Percentiles rank a stretch among this genome's conserved stretches.
Evolutionary conservation across 2,329 filamentous ascomycete species (phyloP).

Genomic region (Cyanodermella asteris): DNA sequence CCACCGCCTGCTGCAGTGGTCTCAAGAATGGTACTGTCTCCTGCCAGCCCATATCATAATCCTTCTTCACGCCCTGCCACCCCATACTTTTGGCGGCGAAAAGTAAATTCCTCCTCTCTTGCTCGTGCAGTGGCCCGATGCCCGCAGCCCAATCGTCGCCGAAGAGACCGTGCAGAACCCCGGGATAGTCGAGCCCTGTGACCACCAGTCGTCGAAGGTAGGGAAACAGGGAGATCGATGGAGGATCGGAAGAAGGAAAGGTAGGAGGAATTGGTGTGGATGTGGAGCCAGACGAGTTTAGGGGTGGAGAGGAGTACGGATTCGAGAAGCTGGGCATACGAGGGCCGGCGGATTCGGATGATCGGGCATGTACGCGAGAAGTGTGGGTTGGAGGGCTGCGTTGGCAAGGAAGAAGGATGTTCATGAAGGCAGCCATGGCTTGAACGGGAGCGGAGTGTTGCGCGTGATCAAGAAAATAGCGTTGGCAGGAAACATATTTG

Average conservation of each 20-base stretch:
- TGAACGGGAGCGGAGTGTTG: slow-evolving; percentile 69
- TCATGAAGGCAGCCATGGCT: slow-evolving; percentile 72
- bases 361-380: slow-evolving; percentile 11
- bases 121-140: slow-evolving; percentile 63
- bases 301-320: slow-evolving; percentile 24
- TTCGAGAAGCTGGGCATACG: slow-evolving; percentile 9
- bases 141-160: slow-evolving; percentile 78
- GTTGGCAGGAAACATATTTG: slow-evolving; percentile 70
- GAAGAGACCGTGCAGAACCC: slow-evolving; percentile 85
- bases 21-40: slow-evolving; percentile 75
- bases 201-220: slow-evolving; percentile 80
- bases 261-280: slow-evolving; percentile 13
- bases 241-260: slow-evolving; percentile 2
- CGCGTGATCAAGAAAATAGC: slow-evolving; percentile 78
- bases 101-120: slow-evolving; percentile 80
- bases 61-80: slow-evolving; percentile 72
- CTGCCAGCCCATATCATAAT: slow-evolving; percentile 69
- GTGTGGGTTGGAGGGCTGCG: slow-evolving; percentile 32
- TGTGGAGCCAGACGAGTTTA: slow-evolving; percentile 16
- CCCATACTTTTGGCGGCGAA: slow-evolving; percentile 85
- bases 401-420: slow-evolving; percentile 79
- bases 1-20: slow-evolving; percentile 53
- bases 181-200: slow-evolving; percentile 72
- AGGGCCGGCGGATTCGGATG: slow-evolving; percentile 12
- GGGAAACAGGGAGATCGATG: slow-evolving; percentile 51